phyloP scores from a whole-genome alignment of 2,329 filamentous ascomycete species.

The Anthostomella pinea region DNA sequence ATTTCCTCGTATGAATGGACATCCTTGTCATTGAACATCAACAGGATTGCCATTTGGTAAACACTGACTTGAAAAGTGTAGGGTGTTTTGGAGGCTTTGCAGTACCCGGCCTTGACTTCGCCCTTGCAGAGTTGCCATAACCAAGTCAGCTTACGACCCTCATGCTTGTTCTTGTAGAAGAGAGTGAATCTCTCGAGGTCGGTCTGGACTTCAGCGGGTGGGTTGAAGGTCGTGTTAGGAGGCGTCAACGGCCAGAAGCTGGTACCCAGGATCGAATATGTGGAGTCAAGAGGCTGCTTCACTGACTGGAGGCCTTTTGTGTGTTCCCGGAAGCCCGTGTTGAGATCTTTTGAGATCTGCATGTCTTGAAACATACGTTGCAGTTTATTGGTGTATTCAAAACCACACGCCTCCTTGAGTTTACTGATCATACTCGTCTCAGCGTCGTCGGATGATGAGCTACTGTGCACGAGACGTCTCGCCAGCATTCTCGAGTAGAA shows the following conservation, averaged over 20 bases:
- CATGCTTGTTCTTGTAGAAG: constrained; percentile 97
- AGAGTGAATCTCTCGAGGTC: constrained; percentile 86
- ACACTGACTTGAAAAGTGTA: constrained; percentile 97
- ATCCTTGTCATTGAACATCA: constrained; percentile 92
- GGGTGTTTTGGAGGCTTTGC: constrained; percentile 82
- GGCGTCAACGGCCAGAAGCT: constrained; percentile 95
- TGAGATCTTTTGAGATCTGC: constrained; percentile 97
- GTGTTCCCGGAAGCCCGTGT: constrained; percentile 81
- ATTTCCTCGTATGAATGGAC: constrained; percentile 86
- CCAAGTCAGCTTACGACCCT: constrained; percentile 94
- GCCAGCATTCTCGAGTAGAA: constrained; percentile 98
- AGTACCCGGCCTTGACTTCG: constrained; percentile 90
- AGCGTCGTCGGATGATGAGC: constrained; percentile 92
- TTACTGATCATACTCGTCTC: constrained; percentile 99
- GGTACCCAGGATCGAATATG: constrained; percentile 90
- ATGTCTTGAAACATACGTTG: constrained; percentile 99
- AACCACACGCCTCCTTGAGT: constrained; percentile 96
- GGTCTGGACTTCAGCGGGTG: constrained; percentile 77
- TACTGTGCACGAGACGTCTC: constrained; percentile 89
- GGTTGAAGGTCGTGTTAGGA: constrained; percentile 83
- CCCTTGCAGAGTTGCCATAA: constrained; percentile 98
- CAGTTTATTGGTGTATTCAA: constrained; percentile 98
- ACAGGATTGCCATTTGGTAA: constrained; percentile 94
- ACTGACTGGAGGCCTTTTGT: constrained; percentile 61
- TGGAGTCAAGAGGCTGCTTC: constrained; percentile 75